Evolutionary conservation across 2,329 filamentous ascomycete species (phyloP).

Genomic region (Diaporthe batatas): DNA sequence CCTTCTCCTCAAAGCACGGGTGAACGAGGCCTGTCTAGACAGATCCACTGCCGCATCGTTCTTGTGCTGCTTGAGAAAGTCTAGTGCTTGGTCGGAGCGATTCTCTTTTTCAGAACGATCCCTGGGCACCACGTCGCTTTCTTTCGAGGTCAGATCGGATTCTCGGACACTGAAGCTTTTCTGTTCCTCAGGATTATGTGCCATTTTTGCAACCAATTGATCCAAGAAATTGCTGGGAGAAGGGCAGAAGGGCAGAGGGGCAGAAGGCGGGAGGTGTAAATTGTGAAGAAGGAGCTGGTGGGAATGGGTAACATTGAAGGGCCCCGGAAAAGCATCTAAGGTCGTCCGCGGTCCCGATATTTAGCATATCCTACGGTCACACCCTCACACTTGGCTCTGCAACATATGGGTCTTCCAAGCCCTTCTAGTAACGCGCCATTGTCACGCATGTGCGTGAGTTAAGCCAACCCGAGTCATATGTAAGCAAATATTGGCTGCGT

Average conservation of each 20-base stretch:
- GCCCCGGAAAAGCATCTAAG: background rate
- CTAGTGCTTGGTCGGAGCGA: constrained; percentile 12
- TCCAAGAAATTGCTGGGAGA: too few species aligned
- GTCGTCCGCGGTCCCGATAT: background rate
- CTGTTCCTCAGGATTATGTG: background rate
- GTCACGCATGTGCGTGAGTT: background rate
- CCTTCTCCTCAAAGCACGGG: constrained; percentile 20
- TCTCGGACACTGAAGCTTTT: background rate
- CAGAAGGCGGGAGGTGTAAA: too few species aligned
- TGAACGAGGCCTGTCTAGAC: constrained; percentile 20
- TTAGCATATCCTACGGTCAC: background rate
- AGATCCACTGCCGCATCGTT: constrained; percentile 15
- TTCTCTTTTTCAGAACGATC: background rate
- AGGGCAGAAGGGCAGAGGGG: too few species aligned
- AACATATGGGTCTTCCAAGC: background rate
- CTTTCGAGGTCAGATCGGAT: background rate
- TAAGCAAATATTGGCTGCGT: constrained; percentile 22
- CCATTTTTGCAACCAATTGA: background rate
- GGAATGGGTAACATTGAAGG: background rate
- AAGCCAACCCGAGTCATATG: constrained; percentile 1
- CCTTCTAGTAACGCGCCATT: background rate
- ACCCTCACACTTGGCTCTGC: constrained; percentile 1
- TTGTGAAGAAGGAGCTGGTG: background rate
- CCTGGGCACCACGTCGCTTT: background rate
- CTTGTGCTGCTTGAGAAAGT: constrained; percentile 22